Conservation (phyloP, 495 filamentous ascomycete species). For the Apodospora peruviana region DNA sequence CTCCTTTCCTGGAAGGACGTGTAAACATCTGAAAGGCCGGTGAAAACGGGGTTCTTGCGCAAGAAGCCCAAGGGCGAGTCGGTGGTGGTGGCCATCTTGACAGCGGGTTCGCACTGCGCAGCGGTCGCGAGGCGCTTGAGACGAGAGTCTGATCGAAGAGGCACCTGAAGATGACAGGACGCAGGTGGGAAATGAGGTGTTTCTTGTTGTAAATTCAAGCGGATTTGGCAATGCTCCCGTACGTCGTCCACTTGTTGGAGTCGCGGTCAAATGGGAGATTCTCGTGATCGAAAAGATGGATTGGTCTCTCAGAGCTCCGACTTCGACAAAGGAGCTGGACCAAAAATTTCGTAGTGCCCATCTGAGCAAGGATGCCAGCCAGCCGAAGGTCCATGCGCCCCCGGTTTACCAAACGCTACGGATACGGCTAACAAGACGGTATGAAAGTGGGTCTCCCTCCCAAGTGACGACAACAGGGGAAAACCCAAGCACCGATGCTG, state of each 20-base stretch:
- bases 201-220: too few relatives aligned
- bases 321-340: constrained; percentile 15
- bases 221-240: background rate
- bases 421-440: too few relatives aligned
- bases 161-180: too few relatives aligned
- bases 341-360: constrained; percentile 28
- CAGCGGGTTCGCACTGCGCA: constrained; percentile 11
- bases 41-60: constrained; percentile 63
- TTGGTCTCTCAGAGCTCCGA: constrained; percentile 5
- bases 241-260: background rate
- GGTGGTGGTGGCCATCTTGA: constrained; percentile 38
- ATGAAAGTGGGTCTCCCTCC: too few relatives aligned
- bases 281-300: background rate
- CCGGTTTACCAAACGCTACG: background rate
- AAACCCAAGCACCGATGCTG: too few relatives aligned
- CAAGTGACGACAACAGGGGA: background rate
- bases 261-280: constrained; percentile 3
- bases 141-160: background rate
- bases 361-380: background rate
- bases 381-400: constrained; percentile 12
- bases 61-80: constrained; percentile 61
- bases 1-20: constrained; percentile 77
- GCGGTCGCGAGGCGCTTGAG: constrained; percentile 9
- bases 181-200: too few relatives aligned
- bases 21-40: constrained; percentile 71